Evolutionary conservation across 2,329 filamentous ascomycete species (phyloP), one percentile per base, ranked within the genome.

Genomic region (Xylariaceae sp.): DNA sequence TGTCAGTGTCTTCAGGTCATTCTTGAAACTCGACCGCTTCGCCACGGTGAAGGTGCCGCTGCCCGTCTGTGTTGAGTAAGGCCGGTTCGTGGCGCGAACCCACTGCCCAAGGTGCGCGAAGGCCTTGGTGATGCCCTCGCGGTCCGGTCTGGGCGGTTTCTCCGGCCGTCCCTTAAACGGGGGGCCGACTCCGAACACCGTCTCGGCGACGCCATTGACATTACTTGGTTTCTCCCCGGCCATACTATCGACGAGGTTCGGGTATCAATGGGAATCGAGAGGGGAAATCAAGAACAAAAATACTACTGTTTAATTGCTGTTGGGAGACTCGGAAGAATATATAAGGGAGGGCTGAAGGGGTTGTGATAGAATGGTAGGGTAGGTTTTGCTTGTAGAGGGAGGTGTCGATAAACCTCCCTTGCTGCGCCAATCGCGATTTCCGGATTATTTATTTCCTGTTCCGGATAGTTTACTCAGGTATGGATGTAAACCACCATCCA

Each of bases 1-100:
- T 59, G 78, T 68, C 18, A 89, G 68, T 5, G 77, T 70, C 58
- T 75, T 81, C 46, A 89, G 60, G 61, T 89, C 86, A 46, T 78
- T 70, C 55, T 74, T 72, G 34, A 85, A 61, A 1, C 78, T 76
- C 0, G 78, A 77, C 13, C 78, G 75, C 59, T 74, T 73, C n/a
- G 72, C 71, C 1, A 74, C 67, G 7, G 67, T 64, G 53, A 84
- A 86, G 2, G 79, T 77, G n/a, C 84, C 84, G 64, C 85, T 79
- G 22, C 84, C 84, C 50, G 76, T 78, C 62, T 86, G 77, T 1
- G 74, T 82, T 0, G 86, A 85, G 30, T 87, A 70, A 9, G 86
- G 85, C n/a, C 81, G 73, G 54, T 75, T 75, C 1, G 83, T 81
- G 4, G 81, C 78, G 50, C 72, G 63, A 36, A 73, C 63, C 16